Percentiles rank a stretch among this genome's conserved stretches.
phyloP scores from a whole-genome alignment of 2,329 filamentous ascomycete genomes.

The Paecilomyces formosus region DNA sequence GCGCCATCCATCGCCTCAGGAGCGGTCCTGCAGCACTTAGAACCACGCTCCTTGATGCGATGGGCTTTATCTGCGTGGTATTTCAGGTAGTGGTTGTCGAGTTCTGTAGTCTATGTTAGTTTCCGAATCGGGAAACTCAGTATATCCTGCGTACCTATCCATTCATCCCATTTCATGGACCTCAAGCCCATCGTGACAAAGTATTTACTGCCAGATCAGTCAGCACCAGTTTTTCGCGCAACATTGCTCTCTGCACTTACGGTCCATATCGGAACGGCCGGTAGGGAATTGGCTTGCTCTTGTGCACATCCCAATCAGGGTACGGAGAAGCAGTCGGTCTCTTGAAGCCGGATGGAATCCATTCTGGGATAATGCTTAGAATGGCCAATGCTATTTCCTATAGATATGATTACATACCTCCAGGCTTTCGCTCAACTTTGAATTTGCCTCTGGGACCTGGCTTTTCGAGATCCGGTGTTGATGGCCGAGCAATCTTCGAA shows the following conservation, averaged over 20 bases:
- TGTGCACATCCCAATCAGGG: constrained; percentile 58
- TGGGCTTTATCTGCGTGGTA: constrained; percentile 65
- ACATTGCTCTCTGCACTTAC: constrained; percentile 19
- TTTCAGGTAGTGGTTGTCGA: constrained; percentile 69
- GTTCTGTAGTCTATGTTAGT: constrained; percentile 41
- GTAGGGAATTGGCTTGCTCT: constrained; percentile 69
- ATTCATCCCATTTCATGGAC: constrained; percentile 62
- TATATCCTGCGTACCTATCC: constrained; percentile 48
- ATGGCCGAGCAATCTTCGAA: constrained; percentile 8
- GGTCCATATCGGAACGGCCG: constrained; percentile 71
- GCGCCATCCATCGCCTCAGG: constrained; percentile 65
- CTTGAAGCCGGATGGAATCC: constrained; percentile 52
- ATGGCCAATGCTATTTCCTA: neutral
- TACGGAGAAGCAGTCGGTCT: constrained; percentile 56
- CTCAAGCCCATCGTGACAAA: constrained; percentile 70
- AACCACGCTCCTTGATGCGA: constrained; percentile 59
- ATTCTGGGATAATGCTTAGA: constrained; percentile 32
- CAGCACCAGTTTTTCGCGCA: neutral
- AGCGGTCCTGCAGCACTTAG: constrained; percentile 61
- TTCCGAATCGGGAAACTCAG: neutral
- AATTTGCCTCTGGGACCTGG: constrained; percentile 19
- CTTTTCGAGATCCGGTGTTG: constrained; percentile 42
- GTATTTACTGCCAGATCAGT: constrained; percentile 45
- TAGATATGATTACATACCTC: constrained; percentile 31
- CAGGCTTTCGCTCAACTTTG: constrained; percentile 32